Evolutionary conservation across 257 asterid genomes (phyloP), one percentile per base, ranked within the genome.

Genomic region (Gynochthodes officinalis): DNA sequence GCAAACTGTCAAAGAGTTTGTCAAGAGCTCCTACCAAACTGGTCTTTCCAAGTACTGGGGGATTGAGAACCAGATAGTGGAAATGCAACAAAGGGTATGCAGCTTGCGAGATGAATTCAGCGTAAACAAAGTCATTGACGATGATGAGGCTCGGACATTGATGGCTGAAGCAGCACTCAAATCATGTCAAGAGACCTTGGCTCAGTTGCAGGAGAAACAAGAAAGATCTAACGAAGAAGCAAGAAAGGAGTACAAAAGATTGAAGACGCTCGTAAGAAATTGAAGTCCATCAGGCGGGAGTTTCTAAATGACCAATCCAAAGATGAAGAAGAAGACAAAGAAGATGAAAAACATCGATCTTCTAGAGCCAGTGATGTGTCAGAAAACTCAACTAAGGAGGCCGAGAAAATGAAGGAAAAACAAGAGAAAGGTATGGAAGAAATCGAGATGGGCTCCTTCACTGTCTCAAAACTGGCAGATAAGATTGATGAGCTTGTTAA

Each of bases 151-250:
- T 2, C 84, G 97, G 1, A 83, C 83, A 0, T 63, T 94, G 66
- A 91, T 94, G 97, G 92, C 99, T 7, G 96, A 87, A 84, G 83
- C 97, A 0, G 97, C 98, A 0, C 75, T 94, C 5, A 88, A 82
- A 71, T 88, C 97, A 1, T 91, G 98, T 58, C 90, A 87, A 72
- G 93, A 91, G n/a, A 85, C 93, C 3, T 69, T 94, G 72, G 32
- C 85, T 53, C 73, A 73, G 28, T 78, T 94, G 85, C 87, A 89
- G 72, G 92, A 87, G 73, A 85, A 89, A 72, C 97, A 91, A 72
- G 83, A 79, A 11, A 83, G 59, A 49, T 85, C 87, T 2, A 73
- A 73, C 0, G 64, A 39, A 67, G 93, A 88, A 28, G 89, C 96
- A 0, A 71, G 18, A 18, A 84, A 84, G 62, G 98, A 86, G 77